Evolutionary conservation across 2,329 filamentous ascomycete genomes (phyloP), one percentile per base, ranked within the genome.

Genomic region (Pseudohalonectria lignicola): DNA sequence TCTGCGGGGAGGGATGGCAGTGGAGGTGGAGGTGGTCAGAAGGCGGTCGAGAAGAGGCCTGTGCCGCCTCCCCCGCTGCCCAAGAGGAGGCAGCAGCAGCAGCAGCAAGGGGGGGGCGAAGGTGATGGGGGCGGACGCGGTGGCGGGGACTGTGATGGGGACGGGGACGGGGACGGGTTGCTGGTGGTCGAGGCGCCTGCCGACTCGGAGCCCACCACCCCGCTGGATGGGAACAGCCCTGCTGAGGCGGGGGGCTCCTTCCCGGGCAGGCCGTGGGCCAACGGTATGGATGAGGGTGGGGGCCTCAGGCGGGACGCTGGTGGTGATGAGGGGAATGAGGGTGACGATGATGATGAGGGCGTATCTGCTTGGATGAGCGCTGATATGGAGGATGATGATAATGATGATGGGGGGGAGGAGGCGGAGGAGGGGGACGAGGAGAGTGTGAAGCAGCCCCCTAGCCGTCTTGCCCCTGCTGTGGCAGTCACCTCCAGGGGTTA

Each of bases 181-280:
- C 62, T 84, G 4, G 71, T 85, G 13, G 76, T 84, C 11, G 71
- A 74, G 41, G 79, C 78, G 1, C 79, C 79, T 1, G 60, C 62
- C 12, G 77, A 82, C 43, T 82, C 76, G 4, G 69, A 74, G 42
- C 73, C 74, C 2, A 60, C 61, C 2, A 73, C 71, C 5, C 74
- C 74, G 1, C 47, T 60, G 1, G 47, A 49, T 18, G 25, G 31
- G 15, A 8, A 7, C 12, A 26, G 7, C 8, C 8, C 8, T 26
- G 23, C 23, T 26, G 23, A 26, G 23, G 23, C n/a, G n/a, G n/a
- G n/a, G 13, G 23, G 2, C 16, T 8, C 12, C 10, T 15, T 13
- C 9, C 23, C 17, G 34, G 34, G 29, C 29, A 21, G 34, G 16
- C 13, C n/a, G 9, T 18, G 16, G 16, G 34, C 10, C n/a, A n/a